Base-by-base conservation (phyloP, 805 yeast genomes). In the Candida corydali region DNA sequence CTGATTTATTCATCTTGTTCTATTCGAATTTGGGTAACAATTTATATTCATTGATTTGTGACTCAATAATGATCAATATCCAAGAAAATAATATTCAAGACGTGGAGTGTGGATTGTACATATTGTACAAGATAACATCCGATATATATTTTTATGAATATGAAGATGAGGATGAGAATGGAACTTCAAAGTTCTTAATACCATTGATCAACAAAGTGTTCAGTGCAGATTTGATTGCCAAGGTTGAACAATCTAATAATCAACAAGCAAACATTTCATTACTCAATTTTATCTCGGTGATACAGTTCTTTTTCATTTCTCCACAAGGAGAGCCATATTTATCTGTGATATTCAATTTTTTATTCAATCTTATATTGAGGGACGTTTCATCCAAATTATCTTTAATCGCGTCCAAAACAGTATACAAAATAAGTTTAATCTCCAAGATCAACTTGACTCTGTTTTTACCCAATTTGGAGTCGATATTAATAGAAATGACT, bases 1-100 rank as follows among this genome's bases (percentile, higher is more conserved):
- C 82, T 1, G 98, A 93, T 47, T 67, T 89, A 26, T 75, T 86
- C 44, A 93, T 87, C 37, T 66, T 77, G 0, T 58, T 82, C 1
- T 86, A 82, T 63, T 75, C 87, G 1, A 64, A 85, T 4, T 65
- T 86, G 25, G 86, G 84, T 26, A 37, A 55, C 0, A 60, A 69
- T 1, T 55, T 86, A 25, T 75, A 74, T 44, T 33, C 44, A 10
- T 23, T 25, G 3, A 36, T 43, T 9, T 37, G 42, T 22, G 36
- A 31, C 3, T 26, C 35, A 14, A 29, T 43, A 1, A 19, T 19
- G 8, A 9, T 15, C 9, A 34, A 38, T 25, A 32, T 34, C 19
- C 3, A 19, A 2, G 20, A 22, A 14, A 23, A 29, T 19, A 10
- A 16, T 19, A 18, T 18, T 26, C 2, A 28, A n/a, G 33, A 38